Evolutionary conservation across 2,329 filamentous ascomycete species (phyloP).

Genomic region (Fusarium citri): DNA sequence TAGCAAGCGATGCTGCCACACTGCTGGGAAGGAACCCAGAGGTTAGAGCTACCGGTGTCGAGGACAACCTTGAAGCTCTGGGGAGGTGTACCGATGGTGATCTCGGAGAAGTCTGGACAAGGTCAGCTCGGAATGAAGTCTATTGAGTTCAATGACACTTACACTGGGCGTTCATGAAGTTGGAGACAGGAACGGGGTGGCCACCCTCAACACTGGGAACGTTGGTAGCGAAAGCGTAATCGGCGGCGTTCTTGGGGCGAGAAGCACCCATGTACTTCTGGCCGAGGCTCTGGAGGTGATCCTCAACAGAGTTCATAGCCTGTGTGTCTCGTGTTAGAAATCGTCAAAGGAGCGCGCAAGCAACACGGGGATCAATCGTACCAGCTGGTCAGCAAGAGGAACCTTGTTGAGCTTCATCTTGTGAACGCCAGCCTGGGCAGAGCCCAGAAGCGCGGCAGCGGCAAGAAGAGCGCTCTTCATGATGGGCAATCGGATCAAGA

Average conservation of each 20-base stretch:
- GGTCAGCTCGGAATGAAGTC: constrained; percentile 23
- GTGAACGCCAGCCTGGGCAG: constrained; percentile 87
- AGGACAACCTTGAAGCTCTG: constrained; percentile 98
- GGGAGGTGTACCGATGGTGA: constrained; percentile 89
- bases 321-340: constrained; percentile 52
- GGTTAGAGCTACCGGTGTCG: constrained; percentile 98
- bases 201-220: constrained; percentile 72
- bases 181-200: constrained; percentile 90
- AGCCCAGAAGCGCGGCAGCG: constrained; percentile 83
- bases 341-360: not conserved
- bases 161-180: constrained; percentile 99
- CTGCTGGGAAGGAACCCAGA: constrained; percentile 93
- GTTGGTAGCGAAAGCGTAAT: constrained; percentile 83
- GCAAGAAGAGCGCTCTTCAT: constrained; percentile 91
- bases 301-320: constrained; percentile 82
- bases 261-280: constrained; percentile 92
- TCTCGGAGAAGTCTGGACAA: constrained; percentile 92
- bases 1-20: constrained; percentile 98
- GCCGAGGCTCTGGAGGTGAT: constrained; percentile 83
- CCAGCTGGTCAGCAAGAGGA: constrained; percentile 90
- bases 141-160: constrained; percentile 55
- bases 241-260: constrained; percentile 74
- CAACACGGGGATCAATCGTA: constrained; percentile 59
- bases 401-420: constrained; percentile 99
- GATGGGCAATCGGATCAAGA: constrained; percentile 53